Conservation (phyloP, 129 eudicot species). For the Lactuca saligna region DNA sequence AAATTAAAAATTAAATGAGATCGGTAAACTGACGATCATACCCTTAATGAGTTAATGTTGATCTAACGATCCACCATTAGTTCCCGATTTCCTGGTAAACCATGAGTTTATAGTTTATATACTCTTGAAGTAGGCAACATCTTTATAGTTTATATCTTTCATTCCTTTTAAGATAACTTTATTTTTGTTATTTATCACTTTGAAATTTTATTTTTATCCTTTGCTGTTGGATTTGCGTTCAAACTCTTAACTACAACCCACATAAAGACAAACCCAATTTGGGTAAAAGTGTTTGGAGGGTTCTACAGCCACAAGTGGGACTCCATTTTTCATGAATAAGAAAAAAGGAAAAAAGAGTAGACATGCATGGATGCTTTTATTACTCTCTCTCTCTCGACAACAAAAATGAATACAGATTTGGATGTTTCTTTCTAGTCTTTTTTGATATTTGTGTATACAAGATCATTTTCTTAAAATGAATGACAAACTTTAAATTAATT, state of each 20-base stretch:
- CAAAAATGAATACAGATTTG: conserved; percentile 7
- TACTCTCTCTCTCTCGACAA: conserved; percentile 8
- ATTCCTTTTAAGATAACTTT: conserved; percentile 32
- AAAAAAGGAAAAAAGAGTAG: neutral
- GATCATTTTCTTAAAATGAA: no score
- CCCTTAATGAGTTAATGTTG: no score
- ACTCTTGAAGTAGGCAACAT: conserved; percentile 20
- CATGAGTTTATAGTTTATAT: no score
- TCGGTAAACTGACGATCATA: no score
- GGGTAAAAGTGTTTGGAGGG: conserved; percentile 33
- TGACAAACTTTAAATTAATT: neutral
- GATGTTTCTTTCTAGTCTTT: conserved; percentile 14
- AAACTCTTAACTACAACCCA: conserved; percentile 29
- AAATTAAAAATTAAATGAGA: no score
- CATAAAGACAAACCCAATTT: conserved; percentile 30
- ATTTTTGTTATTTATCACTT: neutral
- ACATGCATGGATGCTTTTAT: conserved; percentile 18
- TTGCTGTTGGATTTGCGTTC: conserved; percentile 23
- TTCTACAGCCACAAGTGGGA: conserved; percentile 25
- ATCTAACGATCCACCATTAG: no score
- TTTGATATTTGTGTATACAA: no score
- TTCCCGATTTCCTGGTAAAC: no score
- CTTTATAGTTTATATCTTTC: conserved; percentile 30
- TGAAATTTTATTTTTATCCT: conserved; percentile 29
- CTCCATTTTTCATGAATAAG: conserved; percentile 7